A percentile compares a stretch with the other conserved stretches of the same genome.
phyloP scores from a whole-genome alignment of 1,284 basidiomycete species.

The Pterulicium gracile region DNA sequence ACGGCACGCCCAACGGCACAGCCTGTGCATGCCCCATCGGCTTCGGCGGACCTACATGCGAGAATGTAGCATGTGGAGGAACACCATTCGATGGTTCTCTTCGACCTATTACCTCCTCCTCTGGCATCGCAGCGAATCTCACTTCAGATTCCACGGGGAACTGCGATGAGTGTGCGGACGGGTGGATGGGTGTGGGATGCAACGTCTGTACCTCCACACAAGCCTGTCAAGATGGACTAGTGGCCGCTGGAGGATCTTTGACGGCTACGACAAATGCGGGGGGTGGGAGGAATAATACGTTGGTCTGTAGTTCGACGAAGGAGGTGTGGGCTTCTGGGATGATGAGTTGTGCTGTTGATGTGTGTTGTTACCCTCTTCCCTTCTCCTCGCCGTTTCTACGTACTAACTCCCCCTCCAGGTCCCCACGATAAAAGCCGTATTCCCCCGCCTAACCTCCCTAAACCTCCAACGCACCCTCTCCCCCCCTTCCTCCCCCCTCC shows the following conservation, averaged over 20 bases:
- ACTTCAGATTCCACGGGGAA: conserved; percentile 37
- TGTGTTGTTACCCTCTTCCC: conserved; percentile 25
- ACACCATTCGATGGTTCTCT: conserved; percentile 62
- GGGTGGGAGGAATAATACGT: conserved; percentile 38
- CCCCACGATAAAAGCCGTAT: conserved; percentile 68
- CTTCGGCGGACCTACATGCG: conserved; percentile 63
- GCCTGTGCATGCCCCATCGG: conserved; percentile 68
- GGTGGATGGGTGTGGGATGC: conserved; percentile 72
- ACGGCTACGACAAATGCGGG: conserved; percentile 16
- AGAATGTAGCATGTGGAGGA: conserved; percentile 65
- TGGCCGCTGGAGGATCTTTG: conserved; percentile 26
- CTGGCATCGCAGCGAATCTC: conserved; percentile 46
- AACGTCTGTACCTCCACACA: conserved; percentile 57
- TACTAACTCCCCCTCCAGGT: conserved; percentile 34
- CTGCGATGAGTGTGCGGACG: conserved; percentile 44
- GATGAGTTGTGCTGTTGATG: conserved; percentile 67
- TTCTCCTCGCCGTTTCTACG: conserved; percentile 7
- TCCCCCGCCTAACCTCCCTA: conserved; percentile 53
- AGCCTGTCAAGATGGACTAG: conserved; percentile 50
- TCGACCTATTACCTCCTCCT: conserved; percentile 35
- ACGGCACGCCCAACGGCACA: conserved; percentile 44
- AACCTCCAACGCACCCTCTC: conserved; percentile 72
- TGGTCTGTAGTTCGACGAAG: conserved; percentile 53
- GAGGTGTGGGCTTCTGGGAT: conserved; percentile 56
- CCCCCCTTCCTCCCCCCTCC: conserved; percentile 52